phyloP scores from a whole-genome alignment of 2,329 filamentous ascomycete genomes.

The Trichoderma atrobrunneum region DNA sequence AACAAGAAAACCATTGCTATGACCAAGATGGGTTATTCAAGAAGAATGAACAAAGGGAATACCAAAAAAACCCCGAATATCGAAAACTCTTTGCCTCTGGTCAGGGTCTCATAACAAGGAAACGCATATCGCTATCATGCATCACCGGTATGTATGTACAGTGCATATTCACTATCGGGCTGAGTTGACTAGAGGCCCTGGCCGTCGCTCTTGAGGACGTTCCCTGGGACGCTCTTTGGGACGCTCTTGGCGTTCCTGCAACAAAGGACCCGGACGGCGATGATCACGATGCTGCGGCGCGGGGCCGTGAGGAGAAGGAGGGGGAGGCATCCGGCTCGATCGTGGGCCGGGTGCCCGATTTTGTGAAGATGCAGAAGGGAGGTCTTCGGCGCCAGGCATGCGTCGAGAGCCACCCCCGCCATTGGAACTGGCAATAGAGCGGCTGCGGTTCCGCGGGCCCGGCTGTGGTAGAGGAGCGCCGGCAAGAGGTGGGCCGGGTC shows the following conservation, averaged over 20 bases:
- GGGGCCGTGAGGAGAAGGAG: constrained; percentile 11
- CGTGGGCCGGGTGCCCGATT: constrained; percentile 1
- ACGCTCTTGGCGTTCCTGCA: constrained; percentile 24
- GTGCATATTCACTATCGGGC: constrained; percentile 24
- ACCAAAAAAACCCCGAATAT: neutral
- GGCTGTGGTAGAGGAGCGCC: constrained; percentile 17
- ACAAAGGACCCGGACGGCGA: constrained; percentile 7
- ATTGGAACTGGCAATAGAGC: constrained; percentile 25
- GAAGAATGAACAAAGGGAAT: neutral
- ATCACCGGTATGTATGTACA: neutral
- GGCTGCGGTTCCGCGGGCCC: constrained; percentile 27
- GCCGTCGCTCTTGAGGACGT: constrained; percentile 19
- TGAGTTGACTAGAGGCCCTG: constrained; percentile 33
- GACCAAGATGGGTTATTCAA: constrained; percentile 5
- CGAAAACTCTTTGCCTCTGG: neutral
- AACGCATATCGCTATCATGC: neutral
- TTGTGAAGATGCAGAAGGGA: constrained; percentile 28
- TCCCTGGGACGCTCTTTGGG: constrained; percentile 3
- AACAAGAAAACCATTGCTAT: neutral
- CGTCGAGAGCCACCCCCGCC: neutral
- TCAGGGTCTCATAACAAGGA: constrained; percentile 16
- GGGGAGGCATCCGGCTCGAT: constrained; percentile 7
- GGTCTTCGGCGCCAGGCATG: constrained; percentile 17
- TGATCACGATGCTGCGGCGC: constrained; percentile 4
- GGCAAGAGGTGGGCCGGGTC: constrained; percentile 1